These are phyloP conservation scores for Jatropha curcas DNA, from an alignment of 345 rosid species.

Conservation along the genomic window DNA sequence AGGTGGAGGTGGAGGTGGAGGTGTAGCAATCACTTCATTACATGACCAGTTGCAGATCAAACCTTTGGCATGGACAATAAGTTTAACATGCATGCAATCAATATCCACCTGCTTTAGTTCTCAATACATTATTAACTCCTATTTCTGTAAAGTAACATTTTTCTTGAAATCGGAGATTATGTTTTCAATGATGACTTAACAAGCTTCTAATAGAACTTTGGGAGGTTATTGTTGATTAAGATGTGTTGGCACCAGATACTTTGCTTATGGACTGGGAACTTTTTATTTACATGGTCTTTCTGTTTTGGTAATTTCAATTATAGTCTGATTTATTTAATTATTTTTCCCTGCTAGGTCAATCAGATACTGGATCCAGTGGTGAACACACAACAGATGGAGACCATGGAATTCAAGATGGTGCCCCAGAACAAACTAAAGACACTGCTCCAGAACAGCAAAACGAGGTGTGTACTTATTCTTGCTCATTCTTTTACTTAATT, in stretches of 20 bases:
- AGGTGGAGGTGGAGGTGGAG: neutral
- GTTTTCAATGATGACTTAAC: neutral
- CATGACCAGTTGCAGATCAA: neutral
- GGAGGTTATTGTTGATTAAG: neutral
- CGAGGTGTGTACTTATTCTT: neutral
- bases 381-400: neutral
- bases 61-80: neutral
- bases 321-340: neutral
- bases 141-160: neutral
- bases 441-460: slow-evolving; percentile 1
- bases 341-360: neutral
- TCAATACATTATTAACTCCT: neutral
- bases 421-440: neutral
- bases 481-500: neutral
- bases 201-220: neutral
- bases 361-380: neutral
- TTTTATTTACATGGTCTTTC: neutral
- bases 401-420: slow-evolving; percentile 3
- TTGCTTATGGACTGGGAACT: neutral
- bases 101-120: neutral
- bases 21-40: neutral
- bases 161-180: neutral
- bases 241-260: slow-evolving; percentile 7
- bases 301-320: slow-evolving; percentile 16
- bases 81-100: neutral